These are phyloP conservation scores for Pulveroboletus sp. DNA, from an alignment of 768 basidiomycete species.

Conservation along the genomic window DNA sequence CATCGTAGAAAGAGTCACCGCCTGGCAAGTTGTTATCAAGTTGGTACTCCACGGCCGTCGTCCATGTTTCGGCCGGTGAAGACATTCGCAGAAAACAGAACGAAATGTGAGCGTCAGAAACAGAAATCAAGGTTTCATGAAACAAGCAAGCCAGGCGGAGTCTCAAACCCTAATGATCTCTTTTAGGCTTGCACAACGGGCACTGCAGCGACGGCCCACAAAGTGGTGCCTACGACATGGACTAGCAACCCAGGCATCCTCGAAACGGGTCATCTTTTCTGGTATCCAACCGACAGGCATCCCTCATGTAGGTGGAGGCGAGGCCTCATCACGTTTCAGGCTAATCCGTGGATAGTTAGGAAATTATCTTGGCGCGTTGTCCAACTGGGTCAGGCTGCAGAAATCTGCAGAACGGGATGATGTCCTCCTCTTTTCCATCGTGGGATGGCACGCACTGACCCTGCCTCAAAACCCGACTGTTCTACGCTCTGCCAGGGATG, in stretches of 20 bases:
- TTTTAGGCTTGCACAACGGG: conserved; percentile 6
- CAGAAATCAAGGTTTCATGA: conserved; percentile 8
- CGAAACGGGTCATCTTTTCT: conserved; percentile 60
- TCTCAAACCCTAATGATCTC: conserved; percentile 26
- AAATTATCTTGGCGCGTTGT: conserved; percentile 87
- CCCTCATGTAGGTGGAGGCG: conserved; percentile 60
- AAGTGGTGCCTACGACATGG: conserved; percentile 5
- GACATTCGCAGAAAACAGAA: conserved; percentile 1
- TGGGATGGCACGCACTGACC: conserved; percentile 93
- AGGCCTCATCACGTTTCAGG: not conserved
- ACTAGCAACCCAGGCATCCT: conserved; percentile 2
- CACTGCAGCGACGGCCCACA: not conserved
- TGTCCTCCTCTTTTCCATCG: conserved; percentile 76
- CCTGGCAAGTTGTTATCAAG: conserved; percentile 41
- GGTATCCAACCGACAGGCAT: conserved; percentile 94
- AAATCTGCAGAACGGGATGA: conserved; percentile 52
- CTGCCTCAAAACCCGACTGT: conserved; percentile 76
- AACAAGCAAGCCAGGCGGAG: conserved; percentile 19
- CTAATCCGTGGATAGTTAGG: conserved; percentile 57
- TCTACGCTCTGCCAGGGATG: conserved; percentile 57
- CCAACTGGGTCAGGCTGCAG: conserved; percentile 86
- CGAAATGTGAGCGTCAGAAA: not conserved
- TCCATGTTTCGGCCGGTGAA: conserved; percentile 3
- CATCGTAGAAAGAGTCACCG: conserved; percentile 57
- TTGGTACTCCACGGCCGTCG: conserved; percentile 16